Percentiles rank a stretch among this genome's conserved stretches.
Evolutionary conservation across 768 basidiomycete species (phyloP).

Genomic region (Leucocoprinus sp.): DNA sequence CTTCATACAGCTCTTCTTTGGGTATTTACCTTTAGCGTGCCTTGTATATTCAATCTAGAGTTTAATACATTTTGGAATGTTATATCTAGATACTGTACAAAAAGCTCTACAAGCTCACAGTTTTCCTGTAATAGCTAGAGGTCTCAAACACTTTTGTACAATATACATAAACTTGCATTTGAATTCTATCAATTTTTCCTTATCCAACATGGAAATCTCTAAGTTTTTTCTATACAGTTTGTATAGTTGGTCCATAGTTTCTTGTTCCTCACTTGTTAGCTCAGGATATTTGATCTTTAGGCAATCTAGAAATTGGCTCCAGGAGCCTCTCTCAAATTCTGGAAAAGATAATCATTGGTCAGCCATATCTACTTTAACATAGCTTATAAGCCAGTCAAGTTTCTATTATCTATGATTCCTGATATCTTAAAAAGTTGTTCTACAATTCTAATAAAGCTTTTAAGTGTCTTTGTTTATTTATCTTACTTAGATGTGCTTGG

Average conservation of each 20-base stretch:
- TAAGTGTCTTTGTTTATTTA: not conserved
- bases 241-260: not conserved
- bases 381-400: not conserved
- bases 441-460: not conserved
- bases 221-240: not conserved
- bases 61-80: not conserved
- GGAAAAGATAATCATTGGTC: not conserved
- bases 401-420: not conserved
- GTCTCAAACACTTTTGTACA: not conserved
- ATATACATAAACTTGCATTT: not conserved
- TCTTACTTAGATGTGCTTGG: not conserved
- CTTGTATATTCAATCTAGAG: not conserved
- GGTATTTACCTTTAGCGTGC: not conserved
- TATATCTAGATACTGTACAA: not conserved
- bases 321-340: not conserved
- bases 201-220: not conserved
- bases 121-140: not conserved
- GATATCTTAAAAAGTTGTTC: not conserved
- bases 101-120: conserved; percentile 3
- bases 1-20: not conserved
- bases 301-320: not conserved
- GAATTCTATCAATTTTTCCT: not conserved
- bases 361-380: not conserved
- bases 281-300: conserved; percentile 1
- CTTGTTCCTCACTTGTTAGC: not conserved